Evolutionary conservation across 345 rosid genomes (phyloP).

Genomic region (Anastatica hierochuntica): DNA sequence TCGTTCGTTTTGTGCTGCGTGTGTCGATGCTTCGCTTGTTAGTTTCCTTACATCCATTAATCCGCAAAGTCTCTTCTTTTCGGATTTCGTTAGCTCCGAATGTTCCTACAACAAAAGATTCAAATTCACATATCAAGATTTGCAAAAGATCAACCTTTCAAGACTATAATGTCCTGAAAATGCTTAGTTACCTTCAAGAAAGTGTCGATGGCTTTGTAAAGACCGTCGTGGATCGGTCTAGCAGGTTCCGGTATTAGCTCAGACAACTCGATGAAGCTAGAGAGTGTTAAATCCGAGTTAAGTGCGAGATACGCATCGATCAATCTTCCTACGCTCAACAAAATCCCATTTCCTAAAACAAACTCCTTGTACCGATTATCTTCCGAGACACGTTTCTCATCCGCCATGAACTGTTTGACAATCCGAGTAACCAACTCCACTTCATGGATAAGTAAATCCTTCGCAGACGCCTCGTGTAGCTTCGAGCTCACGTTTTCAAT

Average conservation of each 20-base stretch:
- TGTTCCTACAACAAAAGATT: slow-evolving; percentile 47
- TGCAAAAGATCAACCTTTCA: no score
- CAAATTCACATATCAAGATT: no score
- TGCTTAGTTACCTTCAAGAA: slow-evolving; percentile 52
- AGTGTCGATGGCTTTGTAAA: slow-evolving; percentile 74
- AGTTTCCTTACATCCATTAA: slow-evolving; percentile 79
- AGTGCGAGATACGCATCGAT: slow-evolving; percentile 54
- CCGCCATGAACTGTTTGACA: slow-evolving; percentile 34
- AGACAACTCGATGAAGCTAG: slow-evolving; percentile 47
- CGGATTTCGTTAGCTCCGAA: slow-evolving; percentile 50
- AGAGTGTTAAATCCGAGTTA: slow-evolving; percentile 37
- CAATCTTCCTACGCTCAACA: slow-evolving; percentile 56
- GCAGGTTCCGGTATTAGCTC: slow-evolving; percentile 54
- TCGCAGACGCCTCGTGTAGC: slow-evolving; percentile 63
- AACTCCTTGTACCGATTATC: slow-evolving; percentile 36
- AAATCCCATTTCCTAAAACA: slow-evolving; percentile 36
- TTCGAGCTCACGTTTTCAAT: slow-evolving; percentile 45
- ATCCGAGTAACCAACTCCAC: slow-evolving; percentile 55
- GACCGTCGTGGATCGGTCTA: slow-evolving; percentile 65
- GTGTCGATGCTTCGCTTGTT: slow-evolving; percentile 58
- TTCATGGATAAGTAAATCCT: slow-evolving; percentile 62
- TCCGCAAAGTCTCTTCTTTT: slow-evolving; percentile 63
- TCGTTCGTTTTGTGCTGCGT: slow-evolving; percentile 82
- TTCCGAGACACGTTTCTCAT: slow-evolving; percentile 31
- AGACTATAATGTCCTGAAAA: no score